Base-by-base conservation (phyloP, 2,329 filamentous ascomycete genomes). In the Hypoxylon sp. region DNA sequence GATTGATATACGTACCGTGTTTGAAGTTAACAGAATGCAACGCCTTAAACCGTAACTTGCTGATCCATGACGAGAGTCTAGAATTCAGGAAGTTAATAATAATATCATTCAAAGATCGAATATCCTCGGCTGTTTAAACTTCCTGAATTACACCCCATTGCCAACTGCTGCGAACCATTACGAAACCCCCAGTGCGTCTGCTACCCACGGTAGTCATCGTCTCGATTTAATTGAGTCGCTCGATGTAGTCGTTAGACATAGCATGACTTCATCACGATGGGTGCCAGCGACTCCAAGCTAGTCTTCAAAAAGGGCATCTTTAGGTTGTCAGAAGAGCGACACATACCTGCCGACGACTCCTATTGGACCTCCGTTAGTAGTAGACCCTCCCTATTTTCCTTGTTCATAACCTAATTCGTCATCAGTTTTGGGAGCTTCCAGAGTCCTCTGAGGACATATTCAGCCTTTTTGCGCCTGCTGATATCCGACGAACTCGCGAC, bases 271-370 rank as follows among this genome's bases (percentile, higher is more conserved):
- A 65, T 63, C 73, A 78, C 77, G 63, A 99, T 99, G 96, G 96
- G 96, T 82, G 95, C 95, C 79, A 98, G 95, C 83, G 95, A 98
- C 84, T 98, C 95, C 77, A 98, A 98, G 87, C 90, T 98, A 79
- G 94, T 95, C 79, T 98, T 99, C 88, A 98, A 98, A 83, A 93
- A 97, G 83, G 95, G 94, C 82, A 97, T 98, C 84, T 98, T 98
- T 85, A 90, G 92, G 78, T 89, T 99, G 66, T 96, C 94, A n/a
- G 94, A 97, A 80, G 92, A 97, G 80, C 90, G 91, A 73, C 87
- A 92, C 79, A 98, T 98, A 78, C 87, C 94, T 67, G 90, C 94
- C 63, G 92, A 96, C 81, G 94, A 98, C 83, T 86, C 90, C 17
- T 98, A 97, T 83, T 99, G 96, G 96, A 91, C 92, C 71, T 93